Conservation (phyloP, 2,329 filamentous ascomycete species). For the Botrytis medusae region DNA sequence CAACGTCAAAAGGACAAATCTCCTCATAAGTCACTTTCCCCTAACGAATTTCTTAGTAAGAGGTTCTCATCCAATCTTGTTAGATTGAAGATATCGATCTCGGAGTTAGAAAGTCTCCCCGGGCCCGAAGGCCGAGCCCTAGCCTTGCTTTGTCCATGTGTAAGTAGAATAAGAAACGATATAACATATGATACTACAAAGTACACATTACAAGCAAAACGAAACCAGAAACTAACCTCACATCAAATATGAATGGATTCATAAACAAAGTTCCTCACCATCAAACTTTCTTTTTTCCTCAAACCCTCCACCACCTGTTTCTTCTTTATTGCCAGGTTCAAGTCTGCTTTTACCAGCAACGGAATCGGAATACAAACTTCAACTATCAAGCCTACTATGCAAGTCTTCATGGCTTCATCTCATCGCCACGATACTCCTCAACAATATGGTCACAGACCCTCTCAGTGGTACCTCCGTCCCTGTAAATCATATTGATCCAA, state of each 20-base stretch:
- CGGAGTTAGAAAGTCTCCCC: neutral
- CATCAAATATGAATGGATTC: neutral
- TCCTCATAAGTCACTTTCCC: neutral
- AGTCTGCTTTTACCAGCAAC: neutral
- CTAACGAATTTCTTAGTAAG: fast-evolving
- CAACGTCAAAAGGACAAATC: neutral
- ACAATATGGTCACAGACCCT: neutral
- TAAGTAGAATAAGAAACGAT: neutral
- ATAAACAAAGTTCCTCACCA: neutral
- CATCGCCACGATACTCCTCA: neutral
- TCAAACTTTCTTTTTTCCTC: neutral
- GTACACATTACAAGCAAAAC: neutral
- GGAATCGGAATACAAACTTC: neutral
- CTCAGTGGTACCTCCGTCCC: neutral
- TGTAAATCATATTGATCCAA: neutral
- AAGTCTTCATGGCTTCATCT: neutral
- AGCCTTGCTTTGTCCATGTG: neutral
- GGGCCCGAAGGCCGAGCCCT: neutral
- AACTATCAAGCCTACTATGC: neutral
- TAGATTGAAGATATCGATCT: neutral
- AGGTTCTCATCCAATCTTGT: neutral
- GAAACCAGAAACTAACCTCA: neutral
- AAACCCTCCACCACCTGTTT: neutral
- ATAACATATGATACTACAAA: neutral
- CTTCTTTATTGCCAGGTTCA: neutral